phyloP scores from a whole-genome alignment of 768 basidiomycete genomes.

The Atractiella rhizophila region DNA sequence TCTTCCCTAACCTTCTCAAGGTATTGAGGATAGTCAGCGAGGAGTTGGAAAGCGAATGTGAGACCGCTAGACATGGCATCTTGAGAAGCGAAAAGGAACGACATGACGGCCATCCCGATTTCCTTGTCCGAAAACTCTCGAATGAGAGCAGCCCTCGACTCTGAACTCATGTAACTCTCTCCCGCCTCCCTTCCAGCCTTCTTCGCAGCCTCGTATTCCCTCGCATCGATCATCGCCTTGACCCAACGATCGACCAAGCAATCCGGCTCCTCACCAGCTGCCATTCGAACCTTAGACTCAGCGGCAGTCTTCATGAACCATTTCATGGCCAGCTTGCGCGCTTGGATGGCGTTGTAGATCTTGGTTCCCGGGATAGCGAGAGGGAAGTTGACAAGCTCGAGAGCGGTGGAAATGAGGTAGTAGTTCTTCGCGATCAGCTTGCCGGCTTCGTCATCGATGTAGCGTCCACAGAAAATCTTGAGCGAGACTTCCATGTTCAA shows the following conservation, averaged over 20 bases:
- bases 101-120: slow-evolving; percentile 90
- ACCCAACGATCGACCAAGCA: slow-evolving; percentile 93
- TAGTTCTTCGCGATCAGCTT: slow-evolving; percentile 72
- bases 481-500: slow-evolving; percentile 96
- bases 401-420: slow-evolving; percentile 80
- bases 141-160: slow-evolving; percentile 37
- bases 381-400: slow-evolving; percentile 98
- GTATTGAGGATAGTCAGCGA: slow-evolving; percentile 73
- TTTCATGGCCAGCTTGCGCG: slow-evolving; percentile 57
- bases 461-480: slow-evolving; percentile 74
- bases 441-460: slow-evolving; percentile 57
- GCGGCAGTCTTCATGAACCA: slow-evolving; percentile 48
- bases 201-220: slow-evolving; percentile 16
- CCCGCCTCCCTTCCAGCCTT: slow-evolving; percentile 12
- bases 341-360: slow-evolving; percentile 69
- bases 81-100: slow-evolving; percentile 55
- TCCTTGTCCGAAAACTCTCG: slow-evolving; percentile 70
- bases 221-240: slow-evolving; percentile 37
- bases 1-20: slow-evolving; percentile 72
- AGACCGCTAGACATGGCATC: slow-evolving; percentile 96
- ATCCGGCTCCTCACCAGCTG: slow-evolving; percentile 43
- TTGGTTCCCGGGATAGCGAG: slow-evolving; percentile 82
- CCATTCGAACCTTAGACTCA: slow-evolving; percentile 57
- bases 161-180: no score
- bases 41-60: slow-evolving; percentile 87